Evolutionary conservation across 495 filamentous ascomycete genomes (phyloP).

Genomic region (Terfezia claveryi): DNA sequence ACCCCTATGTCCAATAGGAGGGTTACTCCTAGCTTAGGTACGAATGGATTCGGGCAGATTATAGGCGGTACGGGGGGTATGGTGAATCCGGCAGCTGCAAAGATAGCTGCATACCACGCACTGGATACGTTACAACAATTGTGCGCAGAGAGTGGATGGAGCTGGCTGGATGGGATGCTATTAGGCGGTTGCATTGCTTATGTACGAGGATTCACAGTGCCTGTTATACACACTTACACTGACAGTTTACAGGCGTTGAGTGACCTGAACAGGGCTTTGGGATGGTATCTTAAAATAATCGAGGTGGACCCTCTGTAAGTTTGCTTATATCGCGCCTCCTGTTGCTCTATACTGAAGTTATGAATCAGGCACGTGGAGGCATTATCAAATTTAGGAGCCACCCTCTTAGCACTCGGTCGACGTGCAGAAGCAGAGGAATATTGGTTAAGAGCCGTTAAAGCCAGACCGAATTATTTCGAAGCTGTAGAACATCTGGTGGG

Average conservation of each 20-base stretch:
- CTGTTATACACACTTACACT: slow-evolving; percentile 1
- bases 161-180: slow-evolving; percentile 89
- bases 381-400: slow-evolving; percentile 79
- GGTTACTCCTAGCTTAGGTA: not conserved
- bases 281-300: slow-evolving; percentile 76
- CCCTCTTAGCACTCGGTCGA: slow-evolving; percentile 59
- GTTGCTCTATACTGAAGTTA: no score
- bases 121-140: slow-evolving; percentile 60
- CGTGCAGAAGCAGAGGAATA: slow-evolving; percentile 67
- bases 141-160: slow-evolving; percentile 71
- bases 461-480: slow-evolving; percentile 80
- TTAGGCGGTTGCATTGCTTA: slow-evolving; percentile 86
- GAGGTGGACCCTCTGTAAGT: slow-evolving; percentile 57
- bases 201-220: slow-evolving; percentile 21
- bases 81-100: slow-evolving; percentile 27
- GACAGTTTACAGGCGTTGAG: slow-evolving; percentile 33
- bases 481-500: slow-evolving; percentile 91
- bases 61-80: not conserved
- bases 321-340: no score
- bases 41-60: not conserved
- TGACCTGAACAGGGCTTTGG: slow-evolving; percentile 61
- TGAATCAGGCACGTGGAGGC: slow-evolving; percentile 66
- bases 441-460: slow-evolving; percentile 64
- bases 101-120: slow-evolving; percentile 25
- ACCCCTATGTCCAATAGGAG: not conserved